phyloP scores from a whole-genome alignment of 2,329 filamentous ascomycete species.

The Pleomassaria siparia region DNA sequence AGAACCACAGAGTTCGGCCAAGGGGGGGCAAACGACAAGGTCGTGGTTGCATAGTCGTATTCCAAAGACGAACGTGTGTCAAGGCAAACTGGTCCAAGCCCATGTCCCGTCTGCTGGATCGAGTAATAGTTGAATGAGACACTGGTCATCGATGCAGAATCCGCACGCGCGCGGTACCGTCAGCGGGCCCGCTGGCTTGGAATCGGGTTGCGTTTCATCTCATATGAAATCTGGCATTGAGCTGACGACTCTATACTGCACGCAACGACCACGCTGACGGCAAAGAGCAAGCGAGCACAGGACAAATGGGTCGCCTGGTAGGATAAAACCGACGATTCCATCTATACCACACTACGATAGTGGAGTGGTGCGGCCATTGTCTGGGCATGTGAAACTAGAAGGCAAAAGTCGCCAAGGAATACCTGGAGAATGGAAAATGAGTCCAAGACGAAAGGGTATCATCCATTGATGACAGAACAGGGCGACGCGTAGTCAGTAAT shows the following conservation, averaged over 20 bases:
- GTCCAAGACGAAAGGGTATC: conserved; percentile 11
- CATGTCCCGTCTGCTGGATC: conserved; percentile 8
- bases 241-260: conserved; percentile 22
- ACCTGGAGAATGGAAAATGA: conserved; percentile 9
- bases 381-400: conserved; percentile 18
- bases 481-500: conserved; percentile 5
- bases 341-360: conserved; percentile 23
- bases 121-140: conserved; percentile 3
- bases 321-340: conserved; percentile 18
- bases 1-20: no score
- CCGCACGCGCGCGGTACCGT: conserved; percentile 8
- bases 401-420: conserved; percentile 16
- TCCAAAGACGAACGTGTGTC: no score
- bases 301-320: conserved; percentile 5
- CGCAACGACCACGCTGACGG: conserved; percentile 15
- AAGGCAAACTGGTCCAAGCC: conserved; percentile 1
- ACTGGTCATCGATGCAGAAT: conserved; percentile 5
- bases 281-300: conserved; percentile 18
- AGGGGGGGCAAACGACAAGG: not conserved
- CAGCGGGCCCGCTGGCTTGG: conserved; percentile 14
- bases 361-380: conserved; percentile 15
- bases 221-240: conserved; percentile 9
- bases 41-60: not conserved
- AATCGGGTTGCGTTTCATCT: conserved; percentile 15
- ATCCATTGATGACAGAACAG: conserved; percentile 16